Evolutionary conservation across 2,329 filamentous ascomycete genomes (phyloP).

Genomic region (Monosporascus sp.): DNA sequence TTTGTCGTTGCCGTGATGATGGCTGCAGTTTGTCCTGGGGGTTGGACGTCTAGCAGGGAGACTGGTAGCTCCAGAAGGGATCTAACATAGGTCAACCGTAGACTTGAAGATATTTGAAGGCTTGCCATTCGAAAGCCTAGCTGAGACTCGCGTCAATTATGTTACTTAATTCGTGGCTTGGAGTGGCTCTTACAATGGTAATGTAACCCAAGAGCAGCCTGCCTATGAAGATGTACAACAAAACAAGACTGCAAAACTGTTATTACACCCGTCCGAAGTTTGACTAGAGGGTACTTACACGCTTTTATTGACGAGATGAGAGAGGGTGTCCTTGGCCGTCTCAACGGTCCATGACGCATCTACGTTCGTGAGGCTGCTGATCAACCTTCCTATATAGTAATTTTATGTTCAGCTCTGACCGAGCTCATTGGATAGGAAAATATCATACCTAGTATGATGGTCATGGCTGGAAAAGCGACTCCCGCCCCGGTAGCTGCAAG

Average conservation of each 20-base stretch:
- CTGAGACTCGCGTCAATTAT: conserved; percentile 22
- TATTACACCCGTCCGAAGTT: neutral
- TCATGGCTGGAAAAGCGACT: conserved; percentile 40
- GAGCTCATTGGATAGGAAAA: no score
- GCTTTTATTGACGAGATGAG: conserved; percentile 37
- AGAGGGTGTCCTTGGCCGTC: conserved; percentile 16
- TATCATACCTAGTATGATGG: conserved; percentile 49
- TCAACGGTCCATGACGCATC: conserved; percentile 13
- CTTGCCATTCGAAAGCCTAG: conserved; percentile 58
- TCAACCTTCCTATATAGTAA: conserved; percentile 33
- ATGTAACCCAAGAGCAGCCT: conserved; percentile 61
- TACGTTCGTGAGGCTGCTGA: conserved; percentile 40
- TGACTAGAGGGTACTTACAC: conserved; percentile 30
- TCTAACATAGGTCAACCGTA: conserved; percentile 61
- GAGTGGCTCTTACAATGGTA: conserved; percentile 40
- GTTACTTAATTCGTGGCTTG: neutral
- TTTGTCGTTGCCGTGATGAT: conserved; percentile 62
- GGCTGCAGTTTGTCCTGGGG: conserved; percentile 53
- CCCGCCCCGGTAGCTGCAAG: conserved; percentile 23
- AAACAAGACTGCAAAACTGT: conserved; percentile 48
- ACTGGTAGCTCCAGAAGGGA: conserved; percentile 60
- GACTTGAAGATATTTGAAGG: conserved; percentile 53
- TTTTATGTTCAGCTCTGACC: neutral
- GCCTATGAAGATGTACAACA: conserved; percentile 66
- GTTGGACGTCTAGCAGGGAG: conserved; percentile 61